These are phyloP conservation scores for Gloeopeniophorella convolvens DNA, from an alignment of 768 basidiomycete species.

Conservation along the genomic window DNA sequence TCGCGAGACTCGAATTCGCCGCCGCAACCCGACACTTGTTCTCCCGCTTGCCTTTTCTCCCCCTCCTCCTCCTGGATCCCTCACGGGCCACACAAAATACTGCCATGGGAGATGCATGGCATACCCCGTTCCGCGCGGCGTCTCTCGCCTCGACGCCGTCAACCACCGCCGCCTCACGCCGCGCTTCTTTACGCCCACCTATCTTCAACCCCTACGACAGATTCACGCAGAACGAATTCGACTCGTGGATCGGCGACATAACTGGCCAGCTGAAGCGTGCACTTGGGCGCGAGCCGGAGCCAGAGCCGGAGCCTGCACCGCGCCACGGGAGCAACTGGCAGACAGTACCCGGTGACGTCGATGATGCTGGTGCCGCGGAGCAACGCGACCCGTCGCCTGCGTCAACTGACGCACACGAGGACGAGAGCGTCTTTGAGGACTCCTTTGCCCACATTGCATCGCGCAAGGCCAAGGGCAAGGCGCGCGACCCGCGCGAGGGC, in stretches of 20 bases:
- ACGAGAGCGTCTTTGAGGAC: slow-evolving; percentile 37
- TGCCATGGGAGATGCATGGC: slow-evolving; percentile 7
- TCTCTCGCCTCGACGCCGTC: slow-evolving; percentile 4
- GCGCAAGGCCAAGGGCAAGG: slow-evolving; percentile 47
- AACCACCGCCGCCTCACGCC: background rate
- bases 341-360: background rate
- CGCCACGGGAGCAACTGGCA: slow-evolving; percentile 2
- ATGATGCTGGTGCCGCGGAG: slow-evolving; percentile 17
- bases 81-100: background rate
- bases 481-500: slow-evolving; percentile 54
- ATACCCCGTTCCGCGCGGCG: background rate
- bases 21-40: background rate
- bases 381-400: slow-evolving; percentile 17
- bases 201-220: slow-evolving; percentile 70
- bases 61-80: background rate
- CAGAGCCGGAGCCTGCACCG: slow-evolving; percentile 12
- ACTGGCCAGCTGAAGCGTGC: slow-evolving; percentile 52
- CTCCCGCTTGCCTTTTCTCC: background rate
- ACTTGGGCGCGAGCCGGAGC: slow-evolving; percentile 39
- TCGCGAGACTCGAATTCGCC: background rate
- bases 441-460: slow-evolving; percentile 50
- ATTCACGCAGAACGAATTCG: slow-evolving; percentile 61
- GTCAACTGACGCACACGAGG: slow-evolving; percentile 25
- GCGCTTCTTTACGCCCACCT: slow-evolving; percentile 36
- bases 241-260: slow-evolving; percentile 63